These are phyloP conservation scores for Astrothelium subdiscretum DNA, from an alignment of 495 filamentous ascomycete genomes.

Conservation along the genomic window DNA sequence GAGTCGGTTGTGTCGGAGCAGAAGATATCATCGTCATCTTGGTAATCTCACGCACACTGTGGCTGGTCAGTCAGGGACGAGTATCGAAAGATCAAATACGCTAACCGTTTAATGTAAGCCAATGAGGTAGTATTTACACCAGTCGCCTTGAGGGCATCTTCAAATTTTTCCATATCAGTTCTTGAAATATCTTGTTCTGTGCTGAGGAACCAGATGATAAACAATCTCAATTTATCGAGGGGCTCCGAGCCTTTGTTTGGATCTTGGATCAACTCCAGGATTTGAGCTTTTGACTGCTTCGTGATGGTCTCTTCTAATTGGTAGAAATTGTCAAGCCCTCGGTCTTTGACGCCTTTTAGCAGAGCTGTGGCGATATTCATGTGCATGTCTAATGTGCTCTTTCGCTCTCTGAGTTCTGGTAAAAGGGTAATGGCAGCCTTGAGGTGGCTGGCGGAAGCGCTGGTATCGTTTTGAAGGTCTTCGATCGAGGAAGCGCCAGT, in stretches of 20 bases:
- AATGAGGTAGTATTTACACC: conserved; percentile 66
- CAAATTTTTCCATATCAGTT: conserved; percentile 74
- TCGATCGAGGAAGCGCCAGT: conserved; percentile 89
- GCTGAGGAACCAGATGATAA: conserved; percentile 96
- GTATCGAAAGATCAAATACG: background rate
- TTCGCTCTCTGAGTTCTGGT: conserved; percentile 85
- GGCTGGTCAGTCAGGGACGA: conserved; percentile 23
- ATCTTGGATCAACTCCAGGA: conserved; percentile 79
- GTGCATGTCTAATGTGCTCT: conserved; percentile 89
- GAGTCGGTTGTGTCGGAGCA: conserved; percentile 53
- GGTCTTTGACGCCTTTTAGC: conserved; percentile 81
- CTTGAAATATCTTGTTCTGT: conserved; percentile 80
- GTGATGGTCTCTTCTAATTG: conserved; percentile 89
- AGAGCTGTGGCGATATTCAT: conserved; percentile 94
- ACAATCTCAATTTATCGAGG: conserved; percentile 79
- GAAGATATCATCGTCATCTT: conserved; percentile 99
- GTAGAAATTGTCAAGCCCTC: conserved; percentile 92
- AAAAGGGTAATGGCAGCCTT: conserved; percentile 90
- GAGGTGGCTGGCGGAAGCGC: conserved; percentile 80
- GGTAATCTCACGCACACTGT: conserved; percentile 82
- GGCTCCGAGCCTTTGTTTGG: conserved; percentile 70
- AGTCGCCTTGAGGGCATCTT: conserved; percentile 66
- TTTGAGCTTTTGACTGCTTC: conserved; percentile 82
- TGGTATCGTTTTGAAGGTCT: conserved; percentile 81
- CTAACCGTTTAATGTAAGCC: conserved; percentile 69